These are phyloP conservation scores for Suhomyces prunicola DNA, from an alignment of 805 yeast genomes.

Conservation along the genomic window DNA sequence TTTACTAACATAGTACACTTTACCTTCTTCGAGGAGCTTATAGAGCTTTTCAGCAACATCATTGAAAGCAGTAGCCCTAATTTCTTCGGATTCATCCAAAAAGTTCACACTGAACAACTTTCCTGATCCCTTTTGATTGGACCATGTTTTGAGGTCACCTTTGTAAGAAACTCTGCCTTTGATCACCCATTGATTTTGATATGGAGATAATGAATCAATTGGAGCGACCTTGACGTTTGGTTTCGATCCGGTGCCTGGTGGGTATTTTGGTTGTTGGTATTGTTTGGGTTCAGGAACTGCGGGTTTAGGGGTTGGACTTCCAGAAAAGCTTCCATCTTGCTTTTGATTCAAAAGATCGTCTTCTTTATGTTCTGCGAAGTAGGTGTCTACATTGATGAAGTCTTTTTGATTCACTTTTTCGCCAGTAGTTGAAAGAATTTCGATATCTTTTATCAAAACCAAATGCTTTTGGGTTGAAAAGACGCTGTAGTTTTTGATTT, in stretches of 20 bases:
- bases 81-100: constrained; percentile 93
- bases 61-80: constrained; percentile 91
- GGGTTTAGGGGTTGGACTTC: constrained; percentile 7
- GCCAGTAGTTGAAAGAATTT: constrained; percentile 37
- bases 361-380: constrained; percentile 56
- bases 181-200: constrained; percentile 86
- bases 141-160: constrained; percentile 85
- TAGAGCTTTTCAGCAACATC: constrained; percentile 78
- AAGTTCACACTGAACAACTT: constrained; percentile 84
- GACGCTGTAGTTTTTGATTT: constrained; percentile 38
- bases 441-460: constrained; percentile 45
- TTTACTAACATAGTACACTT: constrained; percentile 79
- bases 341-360: constrained; percentile 34
- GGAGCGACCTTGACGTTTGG: constrained; percentile 50
- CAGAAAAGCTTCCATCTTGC: constrained; percentile 7
- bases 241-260: constrained; percentile 3
- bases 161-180: constrained; percentile 89
- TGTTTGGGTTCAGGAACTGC: constrained; percentile 8
- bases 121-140: constrained; percentile 84
- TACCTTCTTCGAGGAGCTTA: constrained; percentile 79
- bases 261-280: constrained; percentile 5
- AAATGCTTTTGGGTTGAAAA: constrained; percentile 51
- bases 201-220: constrained; percentile 87
- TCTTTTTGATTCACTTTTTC: constrained; percentile 33
- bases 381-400: constrained; percentile 51